Conservation (phyloP, 2,329 filamentous ascomycete genomes). For the Lecanicillium sp. region DNA sequence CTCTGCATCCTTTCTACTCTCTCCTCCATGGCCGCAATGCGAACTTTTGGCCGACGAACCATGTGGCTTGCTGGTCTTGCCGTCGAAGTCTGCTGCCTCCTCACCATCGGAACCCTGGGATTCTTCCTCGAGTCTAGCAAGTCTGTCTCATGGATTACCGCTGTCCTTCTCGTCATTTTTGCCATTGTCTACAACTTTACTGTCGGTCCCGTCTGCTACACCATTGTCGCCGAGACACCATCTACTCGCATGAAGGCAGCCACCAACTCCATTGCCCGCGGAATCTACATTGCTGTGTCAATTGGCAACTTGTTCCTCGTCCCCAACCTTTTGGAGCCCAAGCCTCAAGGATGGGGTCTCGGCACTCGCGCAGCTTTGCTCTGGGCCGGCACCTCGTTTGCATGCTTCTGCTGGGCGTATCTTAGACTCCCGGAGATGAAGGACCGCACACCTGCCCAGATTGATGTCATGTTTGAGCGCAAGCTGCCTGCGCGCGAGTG, state of each 20-base stretch:
- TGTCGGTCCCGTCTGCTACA: conserved; percentile 27
- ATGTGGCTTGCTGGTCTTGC: conserved; percentile 33
- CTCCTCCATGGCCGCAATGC: conserved; percentile 33
- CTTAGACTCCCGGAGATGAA: conserved; percentile 16
- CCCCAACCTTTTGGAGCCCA: conserved; percentile 13
- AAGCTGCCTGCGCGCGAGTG: conserved; percentile 15
- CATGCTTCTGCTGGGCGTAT: conserved; percentile 14
- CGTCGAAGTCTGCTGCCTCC: conserved; percentile 24
- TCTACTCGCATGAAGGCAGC: conserved; percentile 15
- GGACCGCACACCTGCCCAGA: conserved; percentile 13
- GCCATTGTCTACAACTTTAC: conserved; percentile 34
- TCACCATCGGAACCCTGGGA: conserved; percentile 25
- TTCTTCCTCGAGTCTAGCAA: conserved; percentile 14
- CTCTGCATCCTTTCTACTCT: conserved; percentile 37
- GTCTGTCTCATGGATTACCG: conserved; percentile 24
- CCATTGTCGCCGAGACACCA: conserved; percentile 34
- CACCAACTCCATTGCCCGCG: conserved; percentile 14
- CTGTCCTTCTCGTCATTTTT: conserved; percentile 28
- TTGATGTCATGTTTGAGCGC: conserved; percentile 16
- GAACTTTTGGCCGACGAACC: conserved; percentile 30
- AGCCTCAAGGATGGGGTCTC: conserved; percentile 13
- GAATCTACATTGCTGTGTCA: conserved; percentile 10
- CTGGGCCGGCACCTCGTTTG: conserved; percentile 11
- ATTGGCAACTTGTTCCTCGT: conserved; percentile 14
- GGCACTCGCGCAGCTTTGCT: conserved; percentile 12